Base-by-base conservation (phyloP, 331 rosid species). In the Quercus tomentella region DNA sequence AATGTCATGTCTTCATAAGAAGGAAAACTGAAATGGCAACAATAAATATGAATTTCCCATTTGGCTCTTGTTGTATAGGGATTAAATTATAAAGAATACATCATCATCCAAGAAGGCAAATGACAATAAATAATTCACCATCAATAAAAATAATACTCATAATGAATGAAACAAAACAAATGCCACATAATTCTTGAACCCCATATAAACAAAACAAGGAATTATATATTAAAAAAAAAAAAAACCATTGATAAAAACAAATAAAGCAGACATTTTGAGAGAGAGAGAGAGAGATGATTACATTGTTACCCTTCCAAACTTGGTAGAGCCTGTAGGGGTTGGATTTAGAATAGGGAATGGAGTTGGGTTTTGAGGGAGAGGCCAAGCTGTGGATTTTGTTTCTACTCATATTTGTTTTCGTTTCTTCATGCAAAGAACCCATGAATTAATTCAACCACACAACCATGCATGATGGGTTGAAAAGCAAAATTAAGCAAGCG, bases 301-400 rank as follows among this genome's bases (percentile, higher is more conserved):
- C 97, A 86, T 95, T 95, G 79, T 91, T 95, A 80, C 99, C 99
- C 88, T 85, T 89, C 99, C 99, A 95, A 68, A 86, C 87, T 78
- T 86, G 93, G 77, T 91, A 92, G 72, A 87, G 89, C 84, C 94
- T 84, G 78, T 30, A 83, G 72, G 77, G 75, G 56, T 78, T 66
- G 41, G 82, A 79, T 63, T 60, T 61, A 54, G 87, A 77, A 75
- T 84, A 31, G 28, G 91, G 73, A 69, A 75, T 25, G 61, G 76
- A 83, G 74, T 43, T 77, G 33, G 89, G 84, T 74, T 70, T 62
- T 52, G 93, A 81, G 83, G 88, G 78, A 83, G 90, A 76, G 66
- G 71, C 86, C 85, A 85, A 67, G 68, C 78, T 78, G 18, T 52
- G 86, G 82, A 31, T 54, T 79, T 31, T 76, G 21, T 60, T 63